Evolutionary conservation across 1,139 yeast genomes (phyloP), one percentile per base, ranked within the genome.

Genomic region (Barnettozyma hawaiiensis): DNA sequence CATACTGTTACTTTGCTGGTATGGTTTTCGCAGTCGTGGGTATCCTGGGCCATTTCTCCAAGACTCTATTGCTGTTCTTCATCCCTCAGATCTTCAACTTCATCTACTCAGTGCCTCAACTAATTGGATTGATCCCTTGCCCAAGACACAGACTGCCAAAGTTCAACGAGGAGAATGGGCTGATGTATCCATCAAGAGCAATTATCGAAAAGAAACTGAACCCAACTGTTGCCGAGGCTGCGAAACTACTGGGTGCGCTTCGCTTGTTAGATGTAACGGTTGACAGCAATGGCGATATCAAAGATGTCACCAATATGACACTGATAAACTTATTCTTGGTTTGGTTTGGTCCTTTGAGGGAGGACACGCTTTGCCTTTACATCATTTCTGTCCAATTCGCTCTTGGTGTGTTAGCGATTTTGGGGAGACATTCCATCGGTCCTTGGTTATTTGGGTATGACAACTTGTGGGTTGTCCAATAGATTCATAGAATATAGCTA

Each of bases 11-110:
- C 64, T 89, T 92, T 63, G 87, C 96, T 26, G 99, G 99, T 4
- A 92, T 92, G 98, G 96, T 92, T 1, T 90, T 92, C 64, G 98
- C 97, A 0, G 94, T 90, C 31, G 96, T 87, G 22, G 97, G 97
- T 3, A 94, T 92, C 35, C 73, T 87, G 47, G 97, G 97, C 2
- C 99, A 92, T 66, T 94, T 90, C 61, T 86, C 97, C 38, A 92
- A 92, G 64, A 92, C 99, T 0, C 70, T 92, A 53, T 68, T 92
- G 62, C 65, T 90, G 31, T 83, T 92, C 60, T 83, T 92, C 60
- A 67, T 86, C 29, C 97, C 97, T 1, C 98, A 92, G 64, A 85
- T 92, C 41, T 65, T 87, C 64, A 92, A 92, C 60, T 94, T 94
- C 54, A 49, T 86, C 14, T 92, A 89, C 63, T 86, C 96, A 1